Evolutionary conservation across 495 filamentous ascomycete species (phyloP).

Genomic region (Aspergillus sparsus): DNA sequence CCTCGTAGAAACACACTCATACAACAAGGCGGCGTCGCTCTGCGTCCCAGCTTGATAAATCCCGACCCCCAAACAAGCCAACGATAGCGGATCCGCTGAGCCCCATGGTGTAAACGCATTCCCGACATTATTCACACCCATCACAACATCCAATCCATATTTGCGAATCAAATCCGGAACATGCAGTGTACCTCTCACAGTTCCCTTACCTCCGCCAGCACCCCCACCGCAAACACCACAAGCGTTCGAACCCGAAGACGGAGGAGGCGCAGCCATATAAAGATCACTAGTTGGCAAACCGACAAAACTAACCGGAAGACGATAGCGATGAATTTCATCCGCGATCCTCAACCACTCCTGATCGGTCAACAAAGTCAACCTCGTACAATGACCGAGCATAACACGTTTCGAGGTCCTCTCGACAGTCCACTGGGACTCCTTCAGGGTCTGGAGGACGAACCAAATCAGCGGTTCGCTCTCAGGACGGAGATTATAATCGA

Average conservation of each 20-base stretch:
- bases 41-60: conserved; percentile 68
- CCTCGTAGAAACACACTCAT: conserved; percentile 62
- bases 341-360: conserved; percentile 53
- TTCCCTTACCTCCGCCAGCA: conserved; percentile 20
- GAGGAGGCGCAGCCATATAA: conserved; percentile 65
- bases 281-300: conserved; percentile 74
- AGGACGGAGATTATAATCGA: conserved; percentile 67
- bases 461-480: conserved; percentile 50
- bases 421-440: conserved; percentile 47
- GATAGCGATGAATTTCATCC: conserved; percentile 38
- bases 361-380: conserved; percentile 57
- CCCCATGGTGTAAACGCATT: conserved; percentile 79
- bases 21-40: conserved; percentile 58
- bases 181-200: conserved; percentile 60
- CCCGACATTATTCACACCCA: conserved; percentile 76
- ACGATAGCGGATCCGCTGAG: conserved; percentile 64
- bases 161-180: conserved; percentile 63
- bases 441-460: conserved; percentile 53
- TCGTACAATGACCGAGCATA: conserved; percentile 70
- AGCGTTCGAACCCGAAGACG: too few species aligned
- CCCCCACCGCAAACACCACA: conserved; percentile 8
- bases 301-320: conserved; percentile 66
- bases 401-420: conserved; percentile 46
- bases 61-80: conserved; percentile 65
- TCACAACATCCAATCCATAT: conserved; percentile 58